Conservation (phyloP, 139 green algal genomes). For the Astrephomene gubernaculifera region DNA sequence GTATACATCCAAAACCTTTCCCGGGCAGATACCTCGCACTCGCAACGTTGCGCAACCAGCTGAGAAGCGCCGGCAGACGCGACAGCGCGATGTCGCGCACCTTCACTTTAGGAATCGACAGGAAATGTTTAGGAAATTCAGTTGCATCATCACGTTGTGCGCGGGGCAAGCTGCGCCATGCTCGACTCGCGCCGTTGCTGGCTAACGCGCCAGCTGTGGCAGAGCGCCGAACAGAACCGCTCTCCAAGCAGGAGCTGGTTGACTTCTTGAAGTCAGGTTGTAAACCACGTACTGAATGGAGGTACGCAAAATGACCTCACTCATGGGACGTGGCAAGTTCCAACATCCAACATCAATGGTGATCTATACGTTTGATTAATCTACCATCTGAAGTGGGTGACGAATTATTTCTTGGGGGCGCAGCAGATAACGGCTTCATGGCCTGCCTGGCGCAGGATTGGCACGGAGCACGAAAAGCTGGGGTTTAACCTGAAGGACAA, state of each 20-base stretch:
- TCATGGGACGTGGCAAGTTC: not conserved
- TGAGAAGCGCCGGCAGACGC: not conserved
- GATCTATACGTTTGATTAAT: no score
- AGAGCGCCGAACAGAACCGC: slow-evolving; percentile 32
- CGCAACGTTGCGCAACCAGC: not conserved
- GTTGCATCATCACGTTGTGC: not conserved
- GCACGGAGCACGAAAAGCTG: slow-evolving; percentile 99
- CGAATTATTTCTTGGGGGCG: no score
- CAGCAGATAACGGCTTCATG: no score
- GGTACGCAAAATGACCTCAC: slow-evolving; percentile 65
- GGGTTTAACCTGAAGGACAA: slow-evolving; percentile 83
- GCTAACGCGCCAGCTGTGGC: slow-evolving; percentile 49
- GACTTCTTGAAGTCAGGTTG: slow-evolving; percentile 84
- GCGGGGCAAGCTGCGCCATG: not conserved
- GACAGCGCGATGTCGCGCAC: slow-evolving; percentile 1
- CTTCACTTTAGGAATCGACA: not conserved
- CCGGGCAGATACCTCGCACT: no score
- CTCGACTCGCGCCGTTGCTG: slow-evolving; percentile 11
- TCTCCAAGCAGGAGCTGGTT: slow-evolving; percentile 86
- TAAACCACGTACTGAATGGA: slow-evolving; percentile 83
- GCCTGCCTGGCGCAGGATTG: slow-evolving; percentile 84
- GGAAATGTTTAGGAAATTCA: not conserved
- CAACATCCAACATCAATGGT: no score
- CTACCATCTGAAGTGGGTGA: no score
- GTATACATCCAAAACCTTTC: no score